Base-by-base conservation (phyloP, 1,284 basidiomycete genomes). In the Polyporus tsugae region DNA sequence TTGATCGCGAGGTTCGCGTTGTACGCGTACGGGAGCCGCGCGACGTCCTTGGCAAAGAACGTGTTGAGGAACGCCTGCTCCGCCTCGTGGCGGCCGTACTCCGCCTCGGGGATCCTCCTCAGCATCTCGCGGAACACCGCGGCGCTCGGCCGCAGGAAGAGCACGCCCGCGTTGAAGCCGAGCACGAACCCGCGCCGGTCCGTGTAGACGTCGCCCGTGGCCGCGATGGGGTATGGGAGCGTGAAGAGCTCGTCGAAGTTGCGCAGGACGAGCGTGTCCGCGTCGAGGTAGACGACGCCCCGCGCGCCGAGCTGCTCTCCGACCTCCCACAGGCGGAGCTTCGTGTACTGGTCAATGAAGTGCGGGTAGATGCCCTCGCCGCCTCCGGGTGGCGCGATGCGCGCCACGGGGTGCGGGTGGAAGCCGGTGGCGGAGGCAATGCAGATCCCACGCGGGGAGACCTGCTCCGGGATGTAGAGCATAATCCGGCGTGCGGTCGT, bases 1-100 rank as follows among this genome's bases (percentile, higher is more conserved):
- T 83, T 85, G 69, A 85, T 82, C 5, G 80, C 84, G 4, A 85
- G 75, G 74, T 85, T 85, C 62, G 80, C 83, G 71, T 85, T 85
- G 75, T 86, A 86, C 52, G 78, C 75, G 67, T 83, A 84, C 11
- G 84, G 85, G 7, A 86, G 77, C 19, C 80, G 78, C 44, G 81
- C 73, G 25, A 74, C 79, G 49, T 80, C 79, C 22, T 78, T 76
- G 2, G 78, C 82, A 66, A 82, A 86, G 71, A 82, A 85, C 29
- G 80, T 62, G 70, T 85, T 85, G n/a, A 86, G 74, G 75, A 84
- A 85, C 13, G 80, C 77, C 75, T 85, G 84, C 66, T 85, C 84
- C 3, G 82, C 84, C 63, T 83, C 75, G 9, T 70, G 60, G 11
- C 74, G 74, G 6, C 77, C 77, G 70, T 76, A 83, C 6, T 66